Evolutionary conservation across 1,284 basidiomycete genomes (phyloP), one percentile per base, ranked within the genome.

Genomic region (Leccinum griseonigrum): DNA sequence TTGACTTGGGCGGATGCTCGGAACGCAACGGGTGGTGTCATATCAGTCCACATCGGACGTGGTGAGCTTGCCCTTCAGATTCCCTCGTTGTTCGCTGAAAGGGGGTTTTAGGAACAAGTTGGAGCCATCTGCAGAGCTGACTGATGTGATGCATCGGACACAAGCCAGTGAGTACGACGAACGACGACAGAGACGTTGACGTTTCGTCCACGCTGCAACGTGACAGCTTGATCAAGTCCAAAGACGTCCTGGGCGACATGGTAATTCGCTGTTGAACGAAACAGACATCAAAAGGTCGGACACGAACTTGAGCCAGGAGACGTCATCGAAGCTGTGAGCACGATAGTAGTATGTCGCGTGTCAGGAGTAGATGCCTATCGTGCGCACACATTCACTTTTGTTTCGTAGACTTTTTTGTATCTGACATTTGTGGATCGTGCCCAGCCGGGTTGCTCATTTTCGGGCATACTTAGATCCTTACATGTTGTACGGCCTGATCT

Each of bases 271-370:
- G 32, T 81, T 82, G 2, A 91, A 93, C 65, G 90, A 92, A 38
- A 81, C 91, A 52, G 91, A 92, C n/a, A n/a, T n/a, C 71, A 92
- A 91, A 78, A 90, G 71, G 82, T 92, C 38, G 80, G 94, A 72
- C 90, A 97, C 78, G 88, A 94, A 73, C 81, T 98, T 26, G 92
- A 95, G 70, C 86, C 90, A 11, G 94, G 93, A 4, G 96, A 98
- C 72, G 83, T 94, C 2, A 94, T 98, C 40, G 92, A 97, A 67
- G 92, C 91, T 22, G 90, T 94, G 1, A 84, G 83, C 63, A 96
- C 94, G 31, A 91, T n/a, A n/a, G n/a, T 95, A 54, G 31, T 10
- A 32, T 90, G 92, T 8, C 85, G n/a, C 13, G 87, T 96, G 57
- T 86, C 87, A 31, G 94, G 94, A 0, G 92, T 96, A 1, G 94